Conservation (phyloP, 169 alveolate species). For the Perkinsus olseni region DNA sequence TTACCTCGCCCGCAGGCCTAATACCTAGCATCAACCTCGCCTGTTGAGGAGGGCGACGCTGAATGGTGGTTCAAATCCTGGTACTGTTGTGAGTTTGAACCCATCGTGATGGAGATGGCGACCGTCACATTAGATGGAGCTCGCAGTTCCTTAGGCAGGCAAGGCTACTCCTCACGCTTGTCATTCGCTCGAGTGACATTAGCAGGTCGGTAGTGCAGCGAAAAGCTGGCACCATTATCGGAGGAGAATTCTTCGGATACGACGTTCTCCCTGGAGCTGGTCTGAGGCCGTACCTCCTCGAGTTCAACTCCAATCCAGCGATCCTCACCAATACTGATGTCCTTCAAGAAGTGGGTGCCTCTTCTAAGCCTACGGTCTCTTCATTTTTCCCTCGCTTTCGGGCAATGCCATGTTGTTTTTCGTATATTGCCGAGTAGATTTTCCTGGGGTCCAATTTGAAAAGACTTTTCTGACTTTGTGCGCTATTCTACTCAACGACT, state of each 20-base stretch:
- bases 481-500: no score
- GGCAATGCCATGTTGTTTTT: no score
- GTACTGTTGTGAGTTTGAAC: not conserved
- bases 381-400: no score
- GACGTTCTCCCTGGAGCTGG: not conserved
- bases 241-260: not conserved
- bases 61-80: not conserved
- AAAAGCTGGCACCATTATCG: not conserved
- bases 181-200: no score
- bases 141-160: not conserved
- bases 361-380: no score
- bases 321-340: not conserved
- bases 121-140: not conserved
- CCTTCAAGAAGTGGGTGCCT: not conserved
- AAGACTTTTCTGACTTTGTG: no score
- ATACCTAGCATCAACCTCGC: not conserved
- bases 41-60: not conserved
- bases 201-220: not conserved
- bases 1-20: not conserved
- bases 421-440: no score
- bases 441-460: no score
- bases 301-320: not conserved
- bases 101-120: not conserved
- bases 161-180: no score
- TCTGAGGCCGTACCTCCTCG: not conserved